These are phyloP conservation scores for Stagonosporopsis cucurbitacearum DNA, from an alignment of 2,329 filamentous ascomycete genomes.

Conservation along the genomic window DNA sequence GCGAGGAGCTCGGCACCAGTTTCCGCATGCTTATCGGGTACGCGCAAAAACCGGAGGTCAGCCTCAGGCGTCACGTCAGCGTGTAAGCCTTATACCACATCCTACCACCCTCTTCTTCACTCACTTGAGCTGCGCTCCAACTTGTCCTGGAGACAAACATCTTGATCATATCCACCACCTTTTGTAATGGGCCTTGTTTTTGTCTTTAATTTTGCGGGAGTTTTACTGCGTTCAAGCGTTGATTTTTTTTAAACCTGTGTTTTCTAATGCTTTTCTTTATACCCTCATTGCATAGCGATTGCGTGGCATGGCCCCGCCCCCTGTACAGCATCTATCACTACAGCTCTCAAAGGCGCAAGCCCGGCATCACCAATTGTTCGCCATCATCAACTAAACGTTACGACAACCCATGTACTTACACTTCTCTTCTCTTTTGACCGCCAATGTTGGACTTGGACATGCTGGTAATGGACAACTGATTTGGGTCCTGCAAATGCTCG, in stretches of 20 bases:
- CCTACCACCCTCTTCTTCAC: constrained; percentile 13
- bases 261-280: constrained; percentile 29
- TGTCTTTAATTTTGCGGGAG: constrained; percentile 18
- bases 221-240: constrained; percentile 47
- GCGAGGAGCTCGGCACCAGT: constrained; percentile 83
- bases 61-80: constrained; percentile 56
- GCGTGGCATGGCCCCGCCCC: constrained; percentile 23
- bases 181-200: constrained; percentile 24
- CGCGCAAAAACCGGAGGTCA: constrained; percentile 74
- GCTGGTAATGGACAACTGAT: constrained; percentile 41
- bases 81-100: constrained; percentile 41
- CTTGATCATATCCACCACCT: constrained; percentile 12
- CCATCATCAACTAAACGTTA: constrained; percentile 17
- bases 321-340: constrained; percentile 27
- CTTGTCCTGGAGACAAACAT: constrained; percentile 35
- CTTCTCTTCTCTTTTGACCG: constrained; percentile 15
- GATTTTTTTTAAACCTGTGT: constrained; percentile 16
- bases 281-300: constrained; percentile 47
- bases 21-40: constrained; percentile 92
- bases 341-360: constrained; percentile 16
- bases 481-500: neutral
- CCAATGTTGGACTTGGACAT: constrained; percentile 31
- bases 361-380: neutral
- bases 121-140: constrained; percentile 41
- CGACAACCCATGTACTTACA: constrained; percentile 29